Conservation (phyloP, 495 filamentous ascomycete genomes). For the Aspergillus diversus region DNA sequence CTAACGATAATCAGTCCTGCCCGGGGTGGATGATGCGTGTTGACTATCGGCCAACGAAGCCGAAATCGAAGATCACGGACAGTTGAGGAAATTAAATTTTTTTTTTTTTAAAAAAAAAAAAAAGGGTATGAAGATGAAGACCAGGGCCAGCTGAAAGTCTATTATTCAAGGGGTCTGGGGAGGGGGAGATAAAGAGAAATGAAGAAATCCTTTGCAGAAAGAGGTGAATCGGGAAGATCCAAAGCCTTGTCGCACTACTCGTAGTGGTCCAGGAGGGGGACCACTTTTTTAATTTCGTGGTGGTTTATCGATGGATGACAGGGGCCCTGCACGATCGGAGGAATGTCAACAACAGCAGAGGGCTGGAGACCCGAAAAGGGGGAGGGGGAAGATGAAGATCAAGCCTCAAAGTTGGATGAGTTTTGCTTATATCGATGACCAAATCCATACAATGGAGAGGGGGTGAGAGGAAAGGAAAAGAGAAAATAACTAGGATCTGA, state of each 20-base stretch:
- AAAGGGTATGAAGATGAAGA: conserved; percentile 21
- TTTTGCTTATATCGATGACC: neutral
- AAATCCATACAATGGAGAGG: conserved; percentile 1
- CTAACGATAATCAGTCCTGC: conserved; percentile 19
- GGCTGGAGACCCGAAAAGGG: conserved; percentile 19
- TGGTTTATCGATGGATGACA: conserved; percentile 21
- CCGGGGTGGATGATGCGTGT: conserved; percentile 22
- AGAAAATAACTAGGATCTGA: conserved; percentile 10
- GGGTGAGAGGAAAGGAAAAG: conserved; percentile 8
- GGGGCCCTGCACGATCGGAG: conserved; percentile 28
- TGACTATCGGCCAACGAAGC: neutral
- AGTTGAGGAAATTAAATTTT: conserved; percentile 13
- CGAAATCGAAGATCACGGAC: conserved; percentile 11
- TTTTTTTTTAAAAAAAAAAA: too few relatives aligned
- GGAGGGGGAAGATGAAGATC: conserved; percentile 5
- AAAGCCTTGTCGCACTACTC: conserved; percentile 18
- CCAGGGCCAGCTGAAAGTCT: conserved; percentile 32
- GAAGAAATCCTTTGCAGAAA: conserved; percentile 17
- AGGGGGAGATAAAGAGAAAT: conserved; percentile 5
- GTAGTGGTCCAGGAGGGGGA: conserved; percentile 15
- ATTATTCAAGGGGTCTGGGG: conserved; percentile 12
- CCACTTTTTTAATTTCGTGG: conserved; percentile 23
- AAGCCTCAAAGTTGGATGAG: conserved; percentile 2
- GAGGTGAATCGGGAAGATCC: conserved; percentile 15
- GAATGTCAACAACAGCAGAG: conserved; percentile 18